Conservation (phyloP, 1,284 basidiomycete genomes). For the Rhodotorula sp. region DNA sequence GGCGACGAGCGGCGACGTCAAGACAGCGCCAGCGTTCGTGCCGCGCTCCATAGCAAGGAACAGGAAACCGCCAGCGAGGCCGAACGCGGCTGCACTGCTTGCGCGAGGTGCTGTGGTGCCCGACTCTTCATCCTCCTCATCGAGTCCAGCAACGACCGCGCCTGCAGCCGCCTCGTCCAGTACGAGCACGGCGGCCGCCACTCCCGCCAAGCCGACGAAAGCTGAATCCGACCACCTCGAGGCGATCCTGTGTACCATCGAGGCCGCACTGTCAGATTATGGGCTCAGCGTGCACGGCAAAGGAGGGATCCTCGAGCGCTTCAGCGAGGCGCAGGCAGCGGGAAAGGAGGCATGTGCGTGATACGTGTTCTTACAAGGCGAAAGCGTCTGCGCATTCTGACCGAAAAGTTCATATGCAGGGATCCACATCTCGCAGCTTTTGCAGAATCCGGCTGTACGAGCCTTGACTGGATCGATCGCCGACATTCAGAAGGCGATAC, state of each 20-base stretch:
- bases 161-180: not conserved
- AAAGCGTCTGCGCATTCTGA: no score
- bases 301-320: conserved; percentile 2
- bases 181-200: not conserved
- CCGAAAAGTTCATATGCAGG: conserved; percentile 5
- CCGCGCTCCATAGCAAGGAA: conserved; percentile 22
- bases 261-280: conserved; percentile 25
- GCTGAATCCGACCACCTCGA: conserved; percentile 23
- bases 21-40: conserved; percentile 5
- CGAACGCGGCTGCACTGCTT: not conserved
- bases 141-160: not conserved
- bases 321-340: not conserved
- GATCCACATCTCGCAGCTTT: conserved; percentile 36
- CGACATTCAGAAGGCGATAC: conserved; percentile 38
- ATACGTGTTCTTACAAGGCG: not conserved
- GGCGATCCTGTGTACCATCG: conserved; percentile 19
- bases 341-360: conserved; percentile 1
- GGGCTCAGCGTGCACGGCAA: conserved; percentile 22
- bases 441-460: conserved; percentile 21
- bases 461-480: conserved; percentile 24
- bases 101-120: not conserved
- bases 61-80: not conserved
- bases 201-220: not conserved
- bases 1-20: not conserved
- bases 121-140: not conserved